phyloP scores from a whole-genome alignment of 2,329 filamentous ascomycete genomes.

The Cytospora piceicola region DNA sequence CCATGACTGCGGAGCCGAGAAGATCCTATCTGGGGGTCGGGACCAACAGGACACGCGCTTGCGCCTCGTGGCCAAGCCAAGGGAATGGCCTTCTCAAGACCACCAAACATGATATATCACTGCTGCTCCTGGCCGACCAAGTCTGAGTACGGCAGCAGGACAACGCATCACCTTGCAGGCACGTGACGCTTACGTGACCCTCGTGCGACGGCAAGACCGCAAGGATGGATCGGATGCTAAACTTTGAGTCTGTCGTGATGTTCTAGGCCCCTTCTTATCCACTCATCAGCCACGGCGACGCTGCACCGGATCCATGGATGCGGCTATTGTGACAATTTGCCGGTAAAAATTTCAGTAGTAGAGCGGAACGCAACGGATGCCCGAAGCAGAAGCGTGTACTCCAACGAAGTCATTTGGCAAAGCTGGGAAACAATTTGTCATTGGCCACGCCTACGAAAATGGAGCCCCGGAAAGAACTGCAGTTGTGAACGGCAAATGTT shows the following conservation, averaged over 20 bases:
- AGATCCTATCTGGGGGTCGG: constrained; percentile 14
- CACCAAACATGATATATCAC: constrained; percentile 12
- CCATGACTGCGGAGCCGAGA: constrained; percentile 23
- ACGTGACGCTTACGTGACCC: constrained; percentile 25
- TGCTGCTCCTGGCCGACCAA: constrained; percentile 21
- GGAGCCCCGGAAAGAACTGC: constrained; percentile 12
- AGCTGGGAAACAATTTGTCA: neutral
- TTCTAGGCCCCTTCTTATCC: neutral
- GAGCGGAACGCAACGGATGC: neutral
- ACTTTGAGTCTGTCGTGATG: constrained; percentile 5
- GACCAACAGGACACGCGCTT: constrained; percentile 16
- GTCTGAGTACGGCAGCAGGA: constrained; percentile 24
- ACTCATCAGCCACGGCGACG: neutral
- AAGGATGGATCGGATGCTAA: constrained; percentile 16
- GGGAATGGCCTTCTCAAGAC: constrained; percentile 18
- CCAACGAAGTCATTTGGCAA: neutral
- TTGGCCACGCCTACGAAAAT: constrained; percentile 16
- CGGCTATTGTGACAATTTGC: neutral
- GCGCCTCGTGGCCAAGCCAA: constrained; percentile 23
- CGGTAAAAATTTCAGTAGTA: neutral
- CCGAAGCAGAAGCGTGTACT: neutral
- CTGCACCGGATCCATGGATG: constrained; percentile 5
- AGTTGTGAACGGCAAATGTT: constrained; percentile 13
- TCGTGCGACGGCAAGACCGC: constrained; percentile 13
- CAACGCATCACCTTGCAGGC: constrained; percentile 26